These are phyloP conservation scores for Dissophora globulifera DNA, from an alignment of 192 early-diverging fungal species.

Conservation along the genomic window DNA sequence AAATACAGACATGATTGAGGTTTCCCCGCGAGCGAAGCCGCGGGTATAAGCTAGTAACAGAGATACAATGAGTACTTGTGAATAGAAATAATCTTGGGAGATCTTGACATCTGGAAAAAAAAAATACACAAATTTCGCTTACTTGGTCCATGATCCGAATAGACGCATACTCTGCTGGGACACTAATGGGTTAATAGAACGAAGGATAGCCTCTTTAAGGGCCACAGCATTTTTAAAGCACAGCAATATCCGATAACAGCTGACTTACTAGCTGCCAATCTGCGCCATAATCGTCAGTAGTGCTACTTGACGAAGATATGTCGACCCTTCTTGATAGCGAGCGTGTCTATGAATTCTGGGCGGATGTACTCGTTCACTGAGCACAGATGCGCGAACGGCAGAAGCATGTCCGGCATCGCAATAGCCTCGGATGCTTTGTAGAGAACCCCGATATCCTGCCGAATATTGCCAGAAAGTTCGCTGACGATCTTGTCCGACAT, in stretches of 20 bases:
- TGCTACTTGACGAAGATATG: conserved; percentile 85
- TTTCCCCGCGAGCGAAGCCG: too few species aligned
- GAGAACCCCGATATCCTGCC: conserved; percentile 66
- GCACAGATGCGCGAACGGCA: conserved; percentile 77
- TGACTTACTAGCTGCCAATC: conserved; percentile 78
- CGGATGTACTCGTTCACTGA: conserved; percentile 69
- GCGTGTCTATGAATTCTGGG: conserved; percentile 82
- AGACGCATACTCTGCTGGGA: conserved; percentile 83
- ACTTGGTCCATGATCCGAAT: too few species aligned
- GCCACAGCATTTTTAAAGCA: not conserved
- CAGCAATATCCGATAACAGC: not conserved
- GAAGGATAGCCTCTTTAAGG: not conserved
- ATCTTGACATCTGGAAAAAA: too few species aligned
- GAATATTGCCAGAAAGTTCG: conserved; percentile 63
- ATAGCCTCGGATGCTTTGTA: conserved; percentile 81
- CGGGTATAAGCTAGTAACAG: too few species aligned
- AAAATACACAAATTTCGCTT: too few species aligned
- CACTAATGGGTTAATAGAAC: conserved; percentile 48
- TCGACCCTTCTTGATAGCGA: conserved; percentile 81
- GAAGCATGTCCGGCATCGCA: conserved; percentile 82
- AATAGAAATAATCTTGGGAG: too few species aligned
- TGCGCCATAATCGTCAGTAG: conserved; percentile 87
- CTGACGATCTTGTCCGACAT: conserved; percentile 78
- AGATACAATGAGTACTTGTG: too few species aligned
- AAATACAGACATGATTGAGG: too few species aligned